Evolutionary conservation across 345 rosid genomes (phyloP).

Genomic region (Gossypium bickii): DNA sequence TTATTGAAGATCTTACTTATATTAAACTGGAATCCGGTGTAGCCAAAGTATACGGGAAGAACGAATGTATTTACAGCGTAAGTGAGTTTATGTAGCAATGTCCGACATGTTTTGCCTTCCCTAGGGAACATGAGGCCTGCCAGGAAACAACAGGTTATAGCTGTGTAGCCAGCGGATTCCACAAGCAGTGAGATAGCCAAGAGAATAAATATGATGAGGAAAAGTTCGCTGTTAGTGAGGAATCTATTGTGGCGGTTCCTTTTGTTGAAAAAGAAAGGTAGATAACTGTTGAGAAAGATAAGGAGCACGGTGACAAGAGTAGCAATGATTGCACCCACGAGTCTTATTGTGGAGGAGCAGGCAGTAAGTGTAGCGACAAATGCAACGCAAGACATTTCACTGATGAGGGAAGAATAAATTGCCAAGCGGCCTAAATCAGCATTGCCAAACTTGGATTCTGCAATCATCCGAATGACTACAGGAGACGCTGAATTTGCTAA

Average conservation of each 20-base stretch:
- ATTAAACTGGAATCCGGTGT: constrained; percentile 65
- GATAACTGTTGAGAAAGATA: constrained; percentile 39
- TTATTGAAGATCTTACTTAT: neutral
- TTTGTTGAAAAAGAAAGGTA: constrained; percentile 52
- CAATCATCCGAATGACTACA: constrained; percentile 50
- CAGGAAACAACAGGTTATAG: constrained; percentile 45
- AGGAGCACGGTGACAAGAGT: constrained; percentile 26
- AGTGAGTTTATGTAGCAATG: constrained; percentile 53
- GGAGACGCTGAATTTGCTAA: constrained; percentile 74
- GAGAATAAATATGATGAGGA: constrained; percentile 39
- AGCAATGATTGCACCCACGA: constrained; percentile 26
- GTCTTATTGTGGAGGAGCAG: constrained; percentile 20
- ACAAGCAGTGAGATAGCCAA: constrained; percentile 30
- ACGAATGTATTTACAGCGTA: constrained; percentile 68
- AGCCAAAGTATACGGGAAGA: constrained; percentile 80
- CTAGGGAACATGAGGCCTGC: constrained; percentile 73
- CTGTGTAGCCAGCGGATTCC: constrained; percentile 42
- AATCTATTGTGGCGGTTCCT: constrained; percentile 59
- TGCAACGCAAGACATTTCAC: constrained; percentile 46
- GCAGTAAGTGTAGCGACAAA: constrained; percentile 24
- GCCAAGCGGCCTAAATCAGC: constrained; percentile 67
- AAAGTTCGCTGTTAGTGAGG: constrained; percentile 51
- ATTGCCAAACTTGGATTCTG: constrained; percentile 66
- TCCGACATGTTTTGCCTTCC: constrained; percentile 70
- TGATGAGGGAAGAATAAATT: constrained; percentile 46